Evolutionary conservation across 805 yeast species (phyloP).

Genomic region (Zygosaccharomyces rouxii): DNA sequence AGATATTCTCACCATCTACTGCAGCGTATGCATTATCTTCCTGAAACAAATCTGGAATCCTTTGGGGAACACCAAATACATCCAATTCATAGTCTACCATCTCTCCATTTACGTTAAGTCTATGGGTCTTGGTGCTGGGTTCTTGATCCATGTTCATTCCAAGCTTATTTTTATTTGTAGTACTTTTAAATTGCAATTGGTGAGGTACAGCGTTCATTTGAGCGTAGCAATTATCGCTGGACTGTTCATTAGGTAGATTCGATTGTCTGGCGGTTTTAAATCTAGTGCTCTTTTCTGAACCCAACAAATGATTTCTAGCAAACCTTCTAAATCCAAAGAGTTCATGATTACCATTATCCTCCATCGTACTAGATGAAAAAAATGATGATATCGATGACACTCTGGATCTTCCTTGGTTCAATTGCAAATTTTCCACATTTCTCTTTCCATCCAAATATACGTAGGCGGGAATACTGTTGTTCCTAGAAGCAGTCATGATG

Average conservation of each 20-base stretch:
- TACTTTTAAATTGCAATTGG: not conserved
- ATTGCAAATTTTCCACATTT: slow-evolving; percentile 1
- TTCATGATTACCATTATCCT: slow-evolving; percentile 14
- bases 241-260: not conserved
- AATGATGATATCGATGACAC: slow-evolving; percentile 17
- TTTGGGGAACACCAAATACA: slow-evolving; percentile 12
- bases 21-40: slow-evolving; percentile 6
- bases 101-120: slow-evolving; percentile 8
- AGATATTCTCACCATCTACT: not conserved
- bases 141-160: slow-evolving; percentile 1
- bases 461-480: slow-evolving; percentile 5
- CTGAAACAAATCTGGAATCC: slow-evolving; percentile 12
- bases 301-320: slow-evolving; percentile 23
- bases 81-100: slow-evolving; percentile 13
- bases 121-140: slow-evolving; percentile 6
- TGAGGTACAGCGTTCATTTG: not conserved
- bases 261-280: not conserved
- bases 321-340: slow-evolving; percentile 30
- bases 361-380: slow-evolving; percentile 10
- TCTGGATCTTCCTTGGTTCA: slow-evolving; percentile 6
- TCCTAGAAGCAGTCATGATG: slow-evolving; percentile 8
- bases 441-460: slow-evolving; percentile 5
- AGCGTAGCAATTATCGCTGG: not conserved
- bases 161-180: not conserved
- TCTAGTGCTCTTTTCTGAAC: slow-evolving; percentile 10